A percentile compares a stretch with the other conserved stretches of the same genome.
phyloP scores from a whole-genome alignment of 257 asterid genomes.

The Marsdenia floribunda region DNA sequence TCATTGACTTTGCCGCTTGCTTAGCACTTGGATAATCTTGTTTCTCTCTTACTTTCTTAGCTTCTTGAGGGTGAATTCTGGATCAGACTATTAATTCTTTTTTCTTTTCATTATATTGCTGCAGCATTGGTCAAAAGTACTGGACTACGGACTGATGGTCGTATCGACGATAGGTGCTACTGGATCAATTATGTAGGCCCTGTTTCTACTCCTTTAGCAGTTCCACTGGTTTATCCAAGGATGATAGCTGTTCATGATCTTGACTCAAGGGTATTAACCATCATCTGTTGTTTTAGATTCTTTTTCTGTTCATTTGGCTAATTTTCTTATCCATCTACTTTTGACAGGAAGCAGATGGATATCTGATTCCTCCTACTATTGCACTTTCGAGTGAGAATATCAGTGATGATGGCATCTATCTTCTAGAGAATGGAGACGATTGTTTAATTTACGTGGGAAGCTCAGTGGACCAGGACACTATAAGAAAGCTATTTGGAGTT shows the following conservation, averaged over 20 bases:
- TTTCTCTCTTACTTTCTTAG: background rate
- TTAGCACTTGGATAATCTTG: background rate
- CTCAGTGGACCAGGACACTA: slow-evolving; percentile 48
- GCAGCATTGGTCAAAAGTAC: slow-evolving; percentile 82
- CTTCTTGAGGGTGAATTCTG: background rate
- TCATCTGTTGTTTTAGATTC: background rate
- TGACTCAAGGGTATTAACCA: slow-evolving; percentile 54
- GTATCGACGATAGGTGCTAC: slow-evolving; percentile 81
- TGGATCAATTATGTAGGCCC: slow-evolving; percentile 85
- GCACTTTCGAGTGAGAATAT: slow-evolving; percentile 85
- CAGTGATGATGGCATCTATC: slow-evolving; percentile 75
- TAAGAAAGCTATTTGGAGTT: slow-evolving; percentile 66
- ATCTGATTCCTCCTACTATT: slow-evolving; percentile 58
- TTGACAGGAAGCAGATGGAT: slow-evolving; percentile 63
- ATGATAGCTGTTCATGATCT: slow-evolving; percentile 86
- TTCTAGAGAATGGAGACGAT: slow-evolving; percentile 94
- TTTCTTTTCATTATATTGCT: slow-evolving; percentile 14
- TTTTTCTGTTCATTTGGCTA: slow-evolving; percentile 8
- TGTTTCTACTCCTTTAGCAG: slow-evolving; percentile 74
- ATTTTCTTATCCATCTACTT: background rate
- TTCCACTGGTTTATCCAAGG: slow-evolving; percentile 93
- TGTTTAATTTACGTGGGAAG: slow-evolving; percentile 79
- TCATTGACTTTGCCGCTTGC: background rate
- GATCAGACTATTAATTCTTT: slow-evolving; percentile 12
- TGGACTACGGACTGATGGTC: slow-evolving; percentile 83